phyloP scores from a whole-genome alignment of 164 flowering plant species.

The Magnolia kwangsiensis region DNA sequence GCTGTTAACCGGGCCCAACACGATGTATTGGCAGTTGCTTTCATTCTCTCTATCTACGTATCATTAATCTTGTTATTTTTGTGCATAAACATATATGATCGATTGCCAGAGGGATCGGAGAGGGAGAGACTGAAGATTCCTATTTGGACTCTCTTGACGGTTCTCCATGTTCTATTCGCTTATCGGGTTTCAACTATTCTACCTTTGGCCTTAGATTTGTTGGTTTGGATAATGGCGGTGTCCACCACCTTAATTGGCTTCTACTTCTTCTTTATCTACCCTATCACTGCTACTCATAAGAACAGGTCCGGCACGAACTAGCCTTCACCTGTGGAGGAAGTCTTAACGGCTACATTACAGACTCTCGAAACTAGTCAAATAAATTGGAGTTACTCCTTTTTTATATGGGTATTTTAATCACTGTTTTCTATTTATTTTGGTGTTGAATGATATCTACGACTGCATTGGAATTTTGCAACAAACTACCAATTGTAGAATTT shows the following conservation, averaged over 20 bases:
- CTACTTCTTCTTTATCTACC: background rate
- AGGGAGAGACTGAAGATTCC: background rate
- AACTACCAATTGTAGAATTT: too few species aligned
- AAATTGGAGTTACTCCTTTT: too few species aligned
- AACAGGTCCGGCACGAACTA: too few species aligned
- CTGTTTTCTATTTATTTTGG: too few species aligned
- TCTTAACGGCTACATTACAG: too few species aligned
- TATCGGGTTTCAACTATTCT: background rate
- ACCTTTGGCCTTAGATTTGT: background rate
- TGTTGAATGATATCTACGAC: too few species aligned
- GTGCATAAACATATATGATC: background rate
- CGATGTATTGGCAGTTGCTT: background rate
- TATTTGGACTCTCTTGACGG: background rate
- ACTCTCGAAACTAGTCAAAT: too few species aligned
- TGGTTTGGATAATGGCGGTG: background rate
- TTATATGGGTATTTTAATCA: too few species aligned
- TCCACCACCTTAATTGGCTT: background rate
- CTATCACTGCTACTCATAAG: too few species aligned
- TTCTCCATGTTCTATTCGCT: slow-evolving; percentile 1
- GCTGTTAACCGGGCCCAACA: background rate
- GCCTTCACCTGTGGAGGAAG: too few species aligned
- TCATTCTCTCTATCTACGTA: background rate
- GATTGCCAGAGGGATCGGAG: background rate
- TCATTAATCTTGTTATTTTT: background rate
- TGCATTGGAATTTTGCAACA: too few species aligned